Conservation (phyloP, 495 filamentous ascomycete genomes). For the Daldinia caldariorum region DNA sequence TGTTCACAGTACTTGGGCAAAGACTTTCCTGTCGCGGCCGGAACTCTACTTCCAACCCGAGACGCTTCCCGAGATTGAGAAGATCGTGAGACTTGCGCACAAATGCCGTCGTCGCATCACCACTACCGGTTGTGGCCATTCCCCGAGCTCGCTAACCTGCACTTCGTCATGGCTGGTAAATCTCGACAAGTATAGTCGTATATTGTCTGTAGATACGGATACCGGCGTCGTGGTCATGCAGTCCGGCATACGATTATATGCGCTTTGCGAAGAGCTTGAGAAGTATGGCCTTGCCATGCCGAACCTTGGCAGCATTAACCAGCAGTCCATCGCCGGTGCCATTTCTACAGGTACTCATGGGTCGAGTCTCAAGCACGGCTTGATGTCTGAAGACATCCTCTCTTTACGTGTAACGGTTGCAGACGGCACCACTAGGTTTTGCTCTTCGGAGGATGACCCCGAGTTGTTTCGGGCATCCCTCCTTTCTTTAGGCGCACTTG, state of each 20-base stretch:
- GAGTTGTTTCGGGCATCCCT: conserved; percentile 90
- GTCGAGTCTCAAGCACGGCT: conserved; percentile 81
- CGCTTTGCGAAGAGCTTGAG: conserved; percentile 74
- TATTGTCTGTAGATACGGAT: conserved; percentile 72
- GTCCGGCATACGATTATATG: conserved; percentile 81
- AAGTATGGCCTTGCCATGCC: conserved; percentile 80
- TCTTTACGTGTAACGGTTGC: conserved; percentile 82
- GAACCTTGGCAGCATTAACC: conserved; percentile 92
- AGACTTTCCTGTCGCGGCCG: conserved; percentile 85
- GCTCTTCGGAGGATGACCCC: conserved; percentile 73
- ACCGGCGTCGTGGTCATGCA: conserved; percentile 77
- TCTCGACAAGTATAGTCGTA: conserved; percentile 80
- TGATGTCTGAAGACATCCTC: conserved; percentile 79
- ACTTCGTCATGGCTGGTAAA: conserved; percentile 96
- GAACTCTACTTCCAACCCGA: conserved; percentile 90
- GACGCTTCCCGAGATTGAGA: conserved; percentile 79
- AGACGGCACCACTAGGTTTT: conserved; percentile 78
- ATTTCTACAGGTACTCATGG: conserved; percentile 95
- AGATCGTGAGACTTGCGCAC: conserved; percentile 82
- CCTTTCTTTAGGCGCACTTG: conserved; percentile 86
- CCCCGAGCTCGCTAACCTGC: conserved; percentile 90
- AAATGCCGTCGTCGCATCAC: conserved; percentile 81
- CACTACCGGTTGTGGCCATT: conserved; percentile 86
- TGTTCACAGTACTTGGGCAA: conserved; percentile 94
- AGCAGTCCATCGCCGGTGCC: conserved; percentile 92